A percentile compares a stretch with the other conserved stretches of the same genome.
Conservation (phyloP, 768 basidiomycete species). For the Rhizopogon vulgaris region DNA sequence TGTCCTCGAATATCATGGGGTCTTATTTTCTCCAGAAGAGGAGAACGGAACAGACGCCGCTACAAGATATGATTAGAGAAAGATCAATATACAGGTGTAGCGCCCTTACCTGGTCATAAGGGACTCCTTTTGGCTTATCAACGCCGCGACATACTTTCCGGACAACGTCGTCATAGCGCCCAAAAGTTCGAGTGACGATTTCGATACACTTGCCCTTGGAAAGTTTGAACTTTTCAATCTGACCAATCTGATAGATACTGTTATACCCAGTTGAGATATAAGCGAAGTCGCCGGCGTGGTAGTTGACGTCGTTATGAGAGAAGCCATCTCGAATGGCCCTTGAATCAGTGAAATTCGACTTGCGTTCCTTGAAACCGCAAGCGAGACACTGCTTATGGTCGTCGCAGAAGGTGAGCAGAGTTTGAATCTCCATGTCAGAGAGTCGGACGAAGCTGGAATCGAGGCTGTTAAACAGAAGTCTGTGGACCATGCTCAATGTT, state of each 20-base stretch:
- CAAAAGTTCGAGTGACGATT: conserved; percentile 36
- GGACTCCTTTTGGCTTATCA: conserved; percentile 11
- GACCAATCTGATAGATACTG: conserved; percentile 43
- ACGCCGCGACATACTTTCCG: conserved; percentile 11
- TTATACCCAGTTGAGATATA: conserved; percentile 38
- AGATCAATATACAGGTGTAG: background rate
- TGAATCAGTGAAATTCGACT: conserved; percentile 18
- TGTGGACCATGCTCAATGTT: conserved; percentile 15
- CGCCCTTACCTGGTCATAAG: conserved; percentile 38
- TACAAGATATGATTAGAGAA: conserved; percentile 10
- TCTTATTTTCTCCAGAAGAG: conserved; percentile 18
- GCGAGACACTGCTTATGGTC: conserved; percentile 40
- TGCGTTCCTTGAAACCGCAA: conserved; percentile 34
- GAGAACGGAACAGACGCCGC: conserved; percentile 37
- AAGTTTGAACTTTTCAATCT: conserved; percentile 40
- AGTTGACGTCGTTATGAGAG: conserved; percentile 36
- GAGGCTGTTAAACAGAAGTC: conserved; percentile 47
- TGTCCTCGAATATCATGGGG: conserved; percentile 44
- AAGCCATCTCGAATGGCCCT: conserved; percentile 30
- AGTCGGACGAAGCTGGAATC: conserved; percentile 41
- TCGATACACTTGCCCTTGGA: conserved; percentile 18
- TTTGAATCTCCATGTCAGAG: conserved; percentile 27
- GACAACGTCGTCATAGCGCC: conserved; percentile 39
- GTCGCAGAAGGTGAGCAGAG: conserved; percentile 24
- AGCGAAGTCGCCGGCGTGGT: conserved; percentile 57